Conservation (phyloP, 2,329 filamentous ascomycete species). For the Curvularia sp. region DNA sequence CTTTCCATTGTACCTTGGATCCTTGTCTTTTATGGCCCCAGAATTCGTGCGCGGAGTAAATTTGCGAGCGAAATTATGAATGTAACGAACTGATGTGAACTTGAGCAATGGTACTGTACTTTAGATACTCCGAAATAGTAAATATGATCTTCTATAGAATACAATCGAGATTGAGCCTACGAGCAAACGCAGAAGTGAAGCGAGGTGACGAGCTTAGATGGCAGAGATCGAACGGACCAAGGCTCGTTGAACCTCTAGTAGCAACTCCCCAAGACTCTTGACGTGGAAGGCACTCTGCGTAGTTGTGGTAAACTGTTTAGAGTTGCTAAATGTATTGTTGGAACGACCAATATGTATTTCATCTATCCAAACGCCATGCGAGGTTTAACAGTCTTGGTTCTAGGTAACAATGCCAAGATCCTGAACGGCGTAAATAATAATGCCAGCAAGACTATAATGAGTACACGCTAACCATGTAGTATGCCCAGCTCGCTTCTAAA, state of each 20-base stretch:
- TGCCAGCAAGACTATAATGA: no score
- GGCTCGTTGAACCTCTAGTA: not conserved
- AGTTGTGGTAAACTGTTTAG: no score
- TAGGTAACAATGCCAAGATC: no score
- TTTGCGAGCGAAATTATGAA: conserved; percentile 65
- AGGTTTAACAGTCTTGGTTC: no score
- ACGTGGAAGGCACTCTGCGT: no score
- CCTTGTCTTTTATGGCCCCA: conserved; percentile 77
- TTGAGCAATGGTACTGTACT: not conserved
- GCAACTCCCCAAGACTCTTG: no score
- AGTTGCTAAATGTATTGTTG: no score
- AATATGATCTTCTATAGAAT: not conserved
- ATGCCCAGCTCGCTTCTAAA: no score
- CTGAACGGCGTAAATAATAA: no score
- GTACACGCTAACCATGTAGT: no score
- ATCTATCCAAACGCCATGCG: no score
- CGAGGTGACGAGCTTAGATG: not conserved
- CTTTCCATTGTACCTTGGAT: conserved; percentile 89
- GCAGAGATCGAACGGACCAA: not conserved
- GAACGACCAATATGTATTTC: no score
- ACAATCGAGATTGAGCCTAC: not conserved
- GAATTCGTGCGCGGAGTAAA: conserved; percentile 76
- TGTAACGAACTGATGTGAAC: conserved; percentile 4
- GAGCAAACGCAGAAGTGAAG: not conserved
- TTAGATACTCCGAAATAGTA: conserved; percentile 8